These are phyloP conservation scores for Tetracentron sinense DNA, from an alignment of 164 flowering plant genomes.

Conservation along the genomic window DNA sequence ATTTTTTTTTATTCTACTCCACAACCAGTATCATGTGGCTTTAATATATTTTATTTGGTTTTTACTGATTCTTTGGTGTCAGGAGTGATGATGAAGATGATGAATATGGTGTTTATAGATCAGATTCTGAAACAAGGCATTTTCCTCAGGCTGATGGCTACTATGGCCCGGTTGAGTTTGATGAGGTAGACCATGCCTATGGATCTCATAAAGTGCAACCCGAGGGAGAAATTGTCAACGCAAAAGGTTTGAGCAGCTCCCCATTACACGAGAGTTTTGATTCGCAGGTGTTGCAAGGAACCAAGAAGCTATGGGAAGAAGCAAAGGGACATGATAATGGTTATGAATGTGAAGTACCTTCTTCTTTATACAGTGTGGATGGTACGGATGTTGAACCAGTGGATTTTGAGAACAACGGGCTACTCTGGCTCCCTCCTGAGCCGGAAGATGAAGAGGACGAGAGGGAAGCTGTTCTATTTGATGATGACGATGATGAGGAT, in stretches of 20 bases:
- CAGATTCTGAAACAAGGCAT: constrained; percentile 45
- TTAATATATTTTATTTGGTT: not conserved
- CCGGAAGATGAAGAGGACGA: constrained; percentile 98
- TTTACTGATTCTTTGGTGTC: constrained; percentile 19
- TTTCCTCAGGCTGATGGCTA: constrained; percentile 40
- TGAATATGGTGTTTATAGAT: constrained; percentile 48
- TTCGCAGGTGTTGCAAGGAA: constrained; percentile 25
- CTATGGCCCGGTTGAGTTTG: constrained; percentile 47
- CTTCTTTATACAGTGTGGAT: constrained; percentile 48
- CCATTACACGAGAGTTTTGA: constrained; percentile 31
- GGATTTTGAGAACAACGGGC: constrained; percentile 90
- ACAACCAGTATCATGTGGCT: not conserved
- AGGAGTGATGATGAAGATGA: constrained; percentile 79
- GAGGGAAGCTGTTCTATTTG: constrained; percentile 52
- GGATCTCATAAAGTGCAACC: constrained; percentile 42
- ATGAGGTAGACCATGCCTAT: constrained; percentile 44
- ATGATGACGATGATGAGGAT: constrained; percentile 80
- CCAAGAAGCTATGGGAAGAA: constrained; percentile 26
- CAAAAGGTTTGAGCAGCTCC: constrained; percentile 42
- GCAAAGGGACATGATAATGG: constrained; percentile 33
- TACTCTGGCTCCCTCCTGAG: constrained; percentile 95
- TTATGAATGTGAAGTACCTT: constrained; percentile 39
- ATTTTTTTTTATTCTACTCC: not conserved
- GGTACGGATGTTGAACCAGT: constrained; percentile 63
- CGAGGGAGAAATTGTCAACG: constrained; percentile 38